Percentiles rank a stretch among this genome's conserved stretches.
Evolutionary conservation across 2,329 filamentous ascomycete genomes (phyloP).

Genomic region (Hypocrella siamensis): DNA sequence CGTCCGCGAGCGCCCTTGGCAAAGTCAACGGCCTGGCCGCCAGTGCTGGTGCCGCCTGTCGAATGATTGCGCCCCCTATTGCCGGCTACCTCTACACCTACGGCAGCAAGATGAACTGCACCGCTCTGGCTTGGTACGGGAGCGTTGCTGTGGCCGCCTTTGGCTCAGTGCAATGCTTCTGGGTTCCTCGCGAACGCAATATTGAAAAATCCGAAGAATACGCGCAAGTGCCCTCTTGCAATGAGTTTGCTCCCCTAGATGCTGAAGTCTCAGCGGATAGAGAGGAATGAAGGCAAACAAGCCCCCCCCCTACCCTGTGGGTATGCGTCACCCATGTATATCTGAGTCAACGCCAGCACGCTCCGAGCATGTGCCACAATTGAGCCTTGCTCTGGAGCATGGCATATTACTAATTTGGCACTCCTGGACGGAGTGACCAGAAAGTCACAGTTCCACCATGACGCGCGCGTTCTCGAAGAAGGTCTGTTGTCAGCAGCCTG

Average conservation of each 20-base stretch:
- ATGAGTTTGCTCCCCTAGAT: conserved; percentile 6
- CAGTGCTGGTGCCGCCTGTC: conserved; percentile 48
- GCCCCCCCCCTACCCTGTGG: not conserved
- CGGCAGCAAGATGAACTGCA: conserved; percentile 42
- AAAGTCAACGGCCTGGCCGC: conserved; percentile 52
- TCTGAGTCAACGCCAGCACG: not conserved
- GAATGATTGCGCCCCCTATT: conserved; percentile 51
- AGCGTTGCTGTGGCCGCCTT: conserved; percentile 39
- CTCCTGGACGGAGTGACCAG: conserved; percentile 4
- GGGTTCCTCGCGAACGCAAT: conserved; percentile 21
- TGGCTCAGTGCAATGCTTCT: conserved; percentile 46
- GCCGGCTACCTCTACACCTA: conserved; percentile 47
- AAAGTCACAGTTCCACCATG: conserved; percentile 7
- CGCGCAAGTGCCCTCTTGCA: conserved; percentile 6
- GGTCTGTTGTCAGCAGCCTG: conserved; percentile 1
- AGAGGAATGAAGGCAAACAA: conserved; percentile 3
- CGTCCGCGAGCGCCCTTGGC: conserved; percentile 38
- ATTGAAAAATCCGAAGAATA: conserved; percentile 14
- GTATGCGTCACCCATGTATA: not conserved
- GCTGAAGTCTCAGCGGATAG: conserved; percentile 16
- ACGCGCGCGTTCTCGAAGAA: conserved; percentile 2
- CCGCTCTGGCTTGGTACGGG: conserved; percentile 48
- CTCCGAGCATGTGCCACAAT: not conserved
- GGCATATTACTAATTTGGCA: conserved; percentile 5
- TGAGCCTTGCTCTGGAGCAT: not conserved